Evolutionary conservation across 768 basidiomycete species (phyloP), one percentile per base, ranked within the genome.

Genomic region (Rubroboletus pulcherrimus): DNA sequence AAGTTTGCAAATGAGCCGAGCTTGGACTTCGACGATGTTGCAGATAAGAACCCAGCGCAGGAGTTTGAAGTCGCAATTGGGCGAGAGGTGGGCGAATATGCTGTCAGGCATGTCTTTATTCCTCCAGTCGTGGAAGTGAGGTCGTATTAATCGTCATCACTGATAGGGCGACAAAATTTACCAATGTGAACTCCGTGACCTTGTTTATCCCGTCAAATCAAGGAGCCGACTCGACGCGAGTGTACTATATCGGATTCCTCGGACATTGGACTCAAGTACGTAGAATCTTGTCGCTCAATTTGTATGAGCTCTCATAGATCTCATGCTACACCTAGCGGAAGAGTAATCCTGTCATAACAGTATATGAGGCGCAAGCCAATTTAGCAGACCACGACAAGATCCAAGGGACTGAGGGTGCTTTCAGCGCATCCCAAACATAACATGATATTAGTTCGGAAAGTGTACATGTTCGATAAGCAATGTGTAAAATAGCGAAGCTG

Each of bases 291-390:
- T n/a, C 2, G 12, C 39, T 35, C 24, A n/a, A 21, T 45, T 12
- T 15, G 3, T 31, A 43, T 30, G 37, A 17, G 39, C 14, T 34
- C 31, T 42, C 17, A 53, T 35, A 17, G 33, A 26, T 55, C 26
- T 43, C 29, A 60, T 42, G 49, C 52, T n/a, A 21, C 40, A 51
- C 39, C 14, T 63, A 95, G 91, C 80, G 87, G 41, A 93, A 89
- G 64, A 75, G 76, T 48, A 82, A 86, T 56, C 91, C 93, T 1
- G 79, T 91, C 38, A 81, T 95, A 53, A 87, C 92, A 0, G 84
- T 96, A 12, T 97, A 96, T 63, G 94, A 97, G 71, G 74, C 89
- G 0, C 87, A 89, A 60, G 89, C 94, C 9, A 93, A 93, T 60
- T 75, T 89, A 31, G 89, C 91, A 1, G 94, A 96, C 67, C 94